phyloP scores from a whole-genome alignment of 176 grass and related monocot species.

The Eremochloa ophiuroides region DNA sequence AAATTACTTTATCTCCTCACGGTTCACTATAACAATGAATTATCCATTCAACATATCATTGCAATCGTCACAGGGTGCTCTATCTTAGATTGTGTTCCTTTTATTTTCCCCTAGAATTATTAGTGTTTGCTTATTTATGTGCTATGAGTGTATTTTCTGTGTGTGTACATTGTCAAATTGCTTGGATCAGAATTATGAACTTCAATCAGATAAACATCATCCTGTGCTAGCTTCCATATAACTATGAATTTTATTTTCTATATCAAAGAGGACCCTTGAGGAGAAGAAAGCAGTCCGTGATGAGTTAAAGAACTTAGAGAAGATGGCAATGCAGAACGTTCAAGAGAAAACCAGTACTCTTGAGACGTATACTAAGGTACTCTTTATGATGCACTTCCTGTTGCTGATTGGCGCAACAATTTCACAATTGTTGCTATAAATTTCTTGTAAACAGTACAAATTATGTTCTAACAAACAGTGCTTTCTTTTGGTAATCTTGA shows the following conservation, averaged over 20 bases:
- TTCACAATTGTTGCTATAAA: neutral
- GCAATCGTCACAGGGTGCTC: neutral
- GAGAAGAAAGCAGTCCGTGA: conserved; percentile 61
- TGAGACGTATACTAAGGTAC: conserved; percentile 75
- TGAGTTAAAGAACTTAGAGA: conserved; percentile 63
- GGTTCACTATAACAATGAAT: neutral
- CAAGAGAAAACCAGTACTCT: conserved; percentile 62
- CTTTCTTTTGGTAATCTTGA: neutral
- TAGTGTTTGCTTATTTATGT: neutral
- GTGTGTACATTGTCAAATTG: neutral
- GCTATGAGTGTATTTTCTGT: neutral
- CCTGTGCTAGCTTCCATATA: conserved; percentile 7
- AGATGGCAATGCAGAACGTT: conserved; percentile 48
- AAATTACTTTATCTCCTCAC: neutral
- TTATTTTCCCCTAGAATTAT: neutral
- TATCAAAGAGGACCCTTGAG: conserved; percentile 56
- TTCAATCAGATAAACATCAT: neutral
- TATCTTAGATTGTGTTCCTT: neutral
- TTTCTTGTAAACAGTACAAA: neutral
- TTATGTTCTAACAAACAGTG: neutral
- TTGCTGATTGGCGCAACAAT: neutral
- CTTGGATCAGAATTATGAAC: neutral
- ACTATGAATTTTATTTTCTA: conserved; percentile 11
- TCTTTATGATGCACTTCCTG: neutral
- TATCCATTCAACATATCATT: neutral